Evolutionary conservation across 768 basidiomycete species (phyloP), one percentile per base, ranked within the genome.

Genomic region (Termitomyces sp.): DNA sequence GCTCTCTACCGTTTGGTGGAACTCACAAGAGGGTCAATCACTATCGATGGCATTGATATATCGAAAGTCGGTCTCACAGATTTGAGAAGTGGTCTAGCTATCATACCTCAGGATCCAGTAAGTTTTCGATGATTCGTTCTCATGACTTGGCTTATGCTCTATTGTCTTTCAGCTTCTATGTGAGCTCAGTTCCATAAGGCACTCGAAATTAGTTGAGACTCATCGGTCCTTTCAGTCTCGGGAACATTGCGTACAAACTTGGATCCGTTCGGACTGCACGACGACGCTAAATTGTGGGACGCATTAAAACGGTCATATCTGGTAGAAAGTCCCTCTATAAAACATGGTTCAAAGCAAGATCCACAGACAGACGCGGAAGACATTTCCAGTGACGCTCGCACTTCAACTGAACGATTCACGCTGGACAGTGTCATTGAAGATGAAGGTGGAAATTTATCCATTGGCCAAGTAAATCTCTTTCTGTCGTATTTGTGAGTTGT

Each of bases 1-100:
- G 87, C 91, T 5, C 75, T 97, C 0, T 95, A 87, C 72, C 84
- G 93, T 22, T 75, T 97, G 33, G 90, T 94, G 20, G 95, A 98
- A 64, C 75, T 90, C 22, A 72, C 79, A 0, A 82, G 83, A 9
- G 94, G 94, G 20, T 80, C 79, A 2, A 92, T 98, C 62, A 66
- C 72, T 24, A 83, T 96, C 59, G 94, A 96, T 68, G 91, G 81
- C 6, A 74, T 92, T n/a, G 89, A 98, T 66, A 86, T 92, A 43
- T 88, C 90, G 20, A 81, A 78, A 61, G 79, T 97, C 43, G 94
- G 94, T 8, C 73, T 98, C 20, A 76, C 78, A 50, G 87, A 91
- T 68, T 72, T 94, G 43, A 77, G 90, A 36, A 83, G 73, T 50
- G 78, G 77, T 5, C 72, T 92, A 20, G 82, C 88, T 1, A 92